Evolutionary conservation across 208 protist genomes (phyloP).

Genomic region (Crithidia expoeki): DNA sequence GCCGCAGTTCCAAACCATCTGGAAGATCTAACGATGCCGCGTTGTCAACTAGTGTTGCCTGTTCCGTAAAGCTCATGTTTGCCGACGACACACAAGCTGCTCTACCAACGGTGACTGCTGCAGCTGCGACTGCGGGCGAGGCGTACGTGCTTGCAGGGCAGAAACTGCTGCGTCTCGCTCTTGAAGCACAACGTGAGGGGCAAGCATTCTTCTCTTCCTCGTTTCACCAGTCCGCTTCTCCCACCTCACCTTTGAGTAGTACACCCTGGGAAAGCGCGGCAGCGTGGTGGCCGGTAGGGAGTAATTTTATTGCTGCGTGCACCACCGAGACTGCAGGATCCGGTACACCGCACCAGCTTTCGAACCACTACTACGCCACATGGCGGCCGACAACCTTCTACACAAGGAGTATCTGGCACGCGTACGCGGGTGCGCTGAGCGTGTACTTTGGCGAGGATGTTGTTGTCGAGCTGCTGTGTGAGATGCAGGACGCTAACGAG

Average conservation of each 20-base stretch:
- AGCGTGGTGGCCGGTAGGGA: background rate
- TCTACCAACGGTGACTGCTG: background rate
- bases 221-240: background rate
- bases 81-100: background rate
- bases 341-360: background rate
- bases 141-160: constrained; percentile 19
- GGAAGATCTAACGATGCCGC: no score
- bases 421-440: constrained; percentile 49
- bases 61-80: constrained; percentile 11
- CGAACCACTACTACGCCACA: constrained; percentile 16
- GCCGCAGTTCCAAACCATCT: no score
- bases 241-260: no score
- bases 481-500: background rate
- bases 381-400: constrained; percentile 58
- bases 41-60: no score
- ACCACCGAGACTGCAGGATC: background rate
- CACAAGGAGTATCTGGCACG: constrained; percentile 63
- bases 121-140: constrained; percentile 8
- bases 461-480: constrained; percentile 22
- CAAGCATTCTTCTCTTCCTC: background rate
- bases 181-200: background rate
- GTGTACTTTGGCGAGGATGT: constrained; percentile 34
- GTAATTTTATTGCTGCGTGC: background rate
- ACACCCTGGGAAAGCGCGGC: background rate
- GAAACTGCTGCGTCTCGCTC: constrained; percentile 10